Base-by-base conservation (phyloP, 257 asterid species). In the Penstemon barbatus region DNA sequence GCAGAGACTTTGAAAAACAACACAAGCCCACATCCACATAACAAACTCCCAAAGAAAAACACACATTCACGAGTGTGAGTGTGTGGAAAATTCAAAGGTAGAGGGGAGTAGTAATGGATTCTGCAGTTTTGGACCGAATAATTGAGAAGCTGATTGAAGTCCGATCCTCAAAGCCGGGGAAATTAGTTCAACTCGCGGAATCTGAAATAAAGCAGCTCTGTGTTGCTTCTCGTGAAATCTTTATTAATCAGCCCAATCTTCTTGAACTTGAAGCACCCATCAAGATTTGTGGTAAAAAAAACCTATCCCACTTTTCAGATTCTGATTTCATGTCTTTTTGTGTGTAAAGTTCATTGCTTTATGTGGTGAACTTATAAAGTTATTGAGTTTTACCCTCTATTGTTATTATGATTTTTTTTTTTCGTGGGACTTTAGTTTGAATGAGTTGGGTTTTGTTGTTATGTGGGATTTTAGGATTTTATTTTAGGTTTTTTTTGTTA, bases 201-300 rank as follows among this genome's bases (percentile, higher is more conserved):
- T 75, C 97, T 4, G 96, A 91, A 82, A 91, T 91, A 80, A 91
- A 86, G 83, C 96, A 88, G 84, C 92, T 91, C 0, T 88, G 95
- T 77, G 85, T 61, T 73, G 88, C 86, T 8, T 83, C 96, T 60
- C 92, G 92, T 51, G 95, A 91, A 59, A 86, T 91, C 77, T 91
- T 91, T 76, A 72, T 75, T 43, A 75, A 57, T 61, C 97, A 91
- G 83, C 97, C 95, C 36, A 88, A 88, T 91, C 95, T 91, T 66
- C 96, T 91, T n/a, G 97, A 91, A 60, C 92, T 91, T 40, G 91
- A 86, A 72, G 96, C 97, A 49, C 97, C 97, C 72, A 88, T 91
- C 88, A 88, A 91, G 87, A 91, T 91, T 88, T 90, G 97, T 36
- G 97, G 97, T 90, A 78, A 57, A 25, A 25, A 36, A 33, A 69